Evolutionary conservation across 352 stramenopile species (phyloP), one percentile per base, ranked within the genome.

Genomic region (Globisporangium carolinianum): DNA sequence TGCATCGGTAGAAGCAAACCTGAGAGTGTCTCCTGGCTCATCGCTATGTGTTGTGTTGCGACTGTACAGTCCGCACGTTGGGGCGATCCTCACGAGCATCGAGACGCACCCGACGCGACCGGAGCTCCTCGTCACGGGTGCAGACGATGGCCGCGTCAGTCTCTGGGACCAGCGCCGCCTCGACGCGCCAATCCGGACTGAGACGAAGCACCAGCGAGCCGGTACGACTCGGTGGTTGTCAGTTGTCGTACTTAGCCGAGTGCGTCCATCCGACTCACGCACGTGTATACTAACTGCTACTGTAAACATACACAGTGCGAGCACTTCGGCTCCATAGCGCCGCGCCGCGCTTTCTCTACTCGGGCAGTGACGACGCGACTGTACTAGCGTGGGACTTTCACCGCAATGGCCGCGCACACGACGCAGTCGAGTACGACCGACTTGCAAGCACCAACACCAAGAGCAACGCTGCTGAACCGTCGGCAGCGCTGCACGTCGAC

Each of bases 141-240:
- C 71, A 32, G 68, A 86, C 50, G 81, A 93, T 39, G 83, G 83
- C 17, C 72, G 71, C 38, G 67, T 93, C 32, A 73, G 67, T 41
- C 75, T 91, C 35, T 93, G 83, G 83, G 83, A 93, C 66, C 75
- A 82, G 45, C 81, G 83, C 15, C 83, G 83, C 49, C 69, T 91
- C 5, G 69, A 84, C 45, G 55, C 66, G 11, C 81, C 83, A 4
- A 82, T 90, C 62, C 79, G 82, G 12, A 77, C 79, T 8, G 80
- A 92, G 48, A 52, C 58, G n/a, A 74, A 75, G 46, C 83, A 92
- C 64, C 73, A 83, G 54, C 74, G 73, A 45, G 76, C 79, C 51
- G 71, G 75, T 85, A 55, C 43, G 56, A 47, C 17, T 6, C 14
- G 32, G 18, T 65, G 24, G 43, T 58, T 41, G 15, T 53, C 1